Conservation (phyloP, 768 basidiomycete species). For the Lactarius deliciosus region DNA sequence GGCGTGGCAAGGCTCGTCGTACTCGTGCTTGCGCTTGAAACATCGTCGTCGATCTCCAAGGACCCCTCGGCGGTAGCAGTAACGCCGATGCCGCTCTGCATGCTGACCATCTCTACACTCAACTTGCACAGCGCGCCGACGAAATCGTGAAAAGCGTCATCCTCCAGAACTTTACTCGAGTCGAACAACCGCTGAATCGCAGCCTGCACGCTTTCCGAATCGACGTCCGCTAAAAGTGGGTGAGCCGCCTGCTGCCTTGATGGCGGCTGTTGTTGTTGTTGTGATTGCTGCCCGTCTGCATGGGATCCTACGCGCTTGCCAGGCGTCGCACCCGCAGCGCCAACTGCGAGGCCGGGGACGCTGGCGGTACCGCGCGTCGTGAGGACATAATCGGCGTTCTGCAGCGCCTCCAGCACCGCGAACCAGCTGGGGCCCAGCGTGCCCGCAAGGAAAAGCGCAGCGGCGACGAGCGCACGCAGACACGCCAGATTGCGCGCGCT, state of each 20-base stretch:
- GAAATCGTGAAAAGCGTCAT: slow-evolving; percentile 79
- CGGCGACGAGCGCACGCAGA: slow-evolving; percentile 75
- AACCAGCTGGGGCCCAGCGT: slow-evolving; percentile 93
- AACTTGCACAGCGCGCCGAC: slow-evolving; percentile 75
- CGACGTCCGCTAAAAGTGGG: slow-evolving; percentile 68
- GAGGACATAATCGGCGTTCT: slow-evolving; percentile 93
- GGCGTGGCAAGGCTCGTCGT: slow-evolving; percentile 43
- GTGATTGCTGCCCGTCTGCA: slow-evolving; percentile 20
- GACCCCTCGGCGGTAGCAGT: neutral
- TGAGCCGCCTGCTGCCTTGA: slow-evolving; percentile 36
- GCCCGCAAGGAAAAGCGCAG: slow-evolving; percentile 78
- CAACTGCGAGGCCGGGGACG: slow-evolving; percentile 22
- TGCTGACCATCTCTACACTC: slow-evolving; percentile 90
- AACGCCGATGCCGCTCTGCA: slow-evolving; percentile 54
- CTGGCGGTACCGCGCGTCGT: slow-evolving; percentile 51
- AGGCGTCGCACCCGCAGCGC: slow-evolving; percentile 27
- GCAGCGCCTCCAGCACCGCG: slow-evolving; percentile 82
- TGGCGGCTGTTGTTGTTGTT: slow-evolving; percentile 16
- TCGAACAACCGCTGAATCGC: slow-evolving; percentile 87
- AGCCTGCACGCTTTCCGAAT: slow-evolving; percentile 68
- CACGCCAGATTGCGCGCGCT: slow-evolving; percentile 92
- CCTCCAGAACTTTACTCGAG: slow-evolving; percentile 78
- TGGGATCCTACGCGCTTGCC: neutral
- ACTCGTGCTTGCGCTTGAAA: slow-evolving; percentile 38
- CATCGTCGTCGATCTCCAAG: slow-evolving; percentile 35